Evolutionary conservation across 345 rosid genomes (phyloP), one percentile per base, ranked within the genome.

Genomic region (Eucalyptus cloeziana): DNA sequence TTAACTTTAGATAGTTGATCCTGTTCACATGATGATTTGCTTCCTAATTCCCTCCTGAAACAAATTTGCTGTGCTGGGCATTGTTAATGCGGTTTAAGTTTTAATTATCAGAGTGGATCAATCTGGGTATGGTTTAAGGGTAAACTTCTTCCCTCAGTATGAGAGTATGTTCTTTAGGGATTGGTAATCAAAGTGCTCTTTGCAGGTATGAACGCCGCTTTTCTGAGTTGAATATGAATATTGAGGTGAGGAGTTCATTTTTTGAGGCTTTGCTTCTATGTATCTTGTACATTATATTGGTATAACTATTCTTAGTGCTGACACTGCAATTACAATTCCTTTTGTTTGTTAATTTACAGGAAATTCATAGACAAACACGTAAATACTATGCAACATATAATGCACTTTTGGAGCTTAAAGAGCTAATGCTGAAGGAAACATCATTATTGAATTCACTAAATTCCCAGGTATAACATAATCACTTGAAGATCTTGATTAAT

Each of bases 361-460:
- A 96, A 87, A 96, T 94, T 89, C 96, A 94, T 93, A 90, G 91
- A 90, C 96, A 95, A 90, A 97, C 99, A 67, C 92, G 94, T 89
- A 96, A 96, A 92, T 94, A 92, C 87, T 97, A 95, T 92, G 96
- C 96, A 56, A 96, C 98, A 37, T 96, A 95, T 91, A 96, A 95
- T 91, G 95, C 98, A 64, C 97, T 97, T 89, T 88, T 94, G 92
- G 98, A 95, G 90, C 95, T 94, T 88, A 97, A 97, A 91, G 98
- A 96, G 62, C 91, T 95, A 92, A 96, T 96, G 98, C 95, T 94
- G 67, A 97, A 97, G 91, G 98, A 97, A 92, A 95, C 93, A 33
- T 96, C 97, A 30, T 94, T 97, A 88, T 89, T 96, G 89, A 95
- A 95, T 90, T 97, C 98, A 27, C 94, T 96, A 88, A 94, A 94